Evolutionary conservation across 148 eudicot genomes (phyloP), one percentile per base, ranked within the genome.

Genomic region (Chenopodium album): DNA sequence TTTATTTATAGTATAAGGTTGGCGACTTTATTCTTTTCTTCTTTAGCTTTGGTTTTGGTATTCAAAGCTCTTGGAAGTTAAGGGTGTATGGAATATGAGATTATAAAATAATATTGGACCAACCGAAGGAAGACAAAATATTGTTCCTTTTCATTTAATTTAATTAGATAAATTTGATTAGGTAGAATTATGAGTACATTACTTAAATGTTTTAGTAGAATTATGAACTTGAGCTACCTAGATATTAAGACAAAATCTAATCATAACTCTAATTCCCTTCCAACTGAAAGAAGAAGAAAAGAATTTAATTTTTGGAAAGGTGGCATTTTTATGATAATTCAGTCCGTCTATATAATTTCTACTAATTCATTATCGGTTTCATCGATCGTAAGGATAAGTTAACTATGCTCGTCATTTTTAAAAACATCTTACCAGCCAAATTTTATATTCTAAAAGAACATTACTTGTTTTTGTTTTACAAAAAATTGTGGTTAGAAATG

Each of bases 221-320:
- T 81, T 75, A 67, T 75, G 63, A 67, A 69, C 23, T 82, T 26
- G 41, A 48, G 65, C 20, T 52, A 77, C 44, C 37, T 78, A 4
- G 64, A 73, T 44, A 64, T 47, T 73, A 74, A 20, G 83, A 81
- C 83, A 81, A 73, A 81, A 63, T 65, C 82, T 48, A 81, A 81
- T 81, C 83, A 81, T 81, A 74, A 28, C 64, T 72, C 71, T 81
- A 64, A 63, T 8, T 23, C 26, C 77, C 76, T 2, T 46, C 59
- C 74, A 78, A 47, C 41, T 41, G 13, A 72, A 60, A 80, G 32
- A 9, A 29, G 8, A 23, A 23, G 6, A 14, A 44, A 56, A 71
- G 0, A 20, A 54, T 54, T 54, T 37, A 44, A 10, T 41, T 34
- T 69, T 71, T 66, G 16, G 9, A 79, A 20, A 50, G 65, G 68